These are phyloP conservation scores for Volvox africanus DNA, from an alignment of 139 green algal species.

Conservation along the genomic window DNA sequence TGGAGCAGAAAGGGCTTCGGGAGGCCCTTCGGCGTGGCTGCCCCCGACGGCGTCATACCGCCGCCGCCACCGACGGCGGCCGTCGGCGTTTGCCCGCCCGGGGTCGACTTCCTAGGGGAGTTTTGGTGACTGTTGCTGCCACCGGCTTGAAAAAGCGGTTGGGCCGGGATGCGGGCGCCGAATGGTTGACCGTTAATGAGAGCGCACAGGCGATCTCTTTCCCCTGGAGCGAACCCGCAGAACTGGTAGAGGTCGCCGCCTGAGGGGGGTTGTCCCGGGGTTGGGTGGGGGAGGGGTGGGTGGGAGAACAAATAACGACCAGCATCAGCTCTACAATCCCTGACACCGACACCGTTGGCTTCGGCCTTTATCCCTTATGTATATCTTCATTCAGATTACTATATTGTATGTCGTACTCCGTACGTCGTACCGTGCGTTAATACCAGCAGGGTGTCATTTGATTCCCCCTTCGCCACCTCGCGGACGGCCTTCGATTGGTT, in stretches of 20 bases:
- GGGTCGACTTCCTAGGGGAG: background rate
- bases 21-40: background rate
- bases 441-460: constrained; percentile 39
- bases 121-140: background rate
- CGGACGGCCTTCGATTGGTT: background rate
- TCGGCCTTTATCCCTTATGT: no score
- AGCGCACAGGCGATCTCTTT: constrained; percentile 33
- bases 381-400: no score
- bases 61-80: background rate
- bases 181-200: constrained; percentile 10
- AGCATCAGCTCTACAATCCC: no score
- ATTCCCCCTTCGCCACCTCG: background rate
- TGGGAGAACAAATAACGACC: no score
- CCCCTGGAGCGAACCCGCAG: background rate
- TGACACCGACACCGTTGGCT: no score
- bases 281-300: no score
- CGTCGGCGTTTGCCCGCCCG: background rate
- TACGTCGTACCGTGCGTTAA: constrained; percentile 9
- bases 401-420: no score
- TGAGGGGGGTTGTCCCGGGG: background rate
- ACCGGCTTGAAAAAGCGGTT: background rate
- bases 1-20: background rate
- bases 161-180: background rate
- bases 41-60: background rate
- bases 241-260: constrained; percentile 35